Evolutionary conservation across 768 basidiomycete species (phyloP).

Genomic region (Pulveroboletus sp.): DNA sequence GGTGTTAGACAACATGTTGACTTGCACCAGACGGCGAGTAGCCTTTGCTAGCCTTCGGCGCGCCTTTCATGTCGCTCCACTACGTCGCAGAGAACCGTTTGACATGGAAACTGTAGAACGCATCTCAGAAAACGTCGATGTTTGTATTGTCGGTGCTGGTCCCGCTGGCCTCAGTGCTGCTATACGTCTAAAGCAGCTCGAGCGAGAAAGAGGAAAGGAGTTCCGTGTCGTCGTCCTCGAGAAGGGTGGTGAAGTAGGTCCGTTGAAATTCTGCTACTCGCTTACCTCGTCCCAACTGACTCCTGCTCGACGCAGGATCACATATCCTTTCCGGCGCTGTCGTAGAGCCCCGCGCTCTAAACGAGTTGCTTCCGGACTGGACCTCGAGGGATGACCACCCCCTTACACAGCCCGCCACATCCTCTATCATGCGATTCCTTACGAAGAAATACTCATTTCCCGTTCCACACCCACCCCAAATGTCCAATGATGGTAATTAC

Average conservation of each 20-base stretch:
- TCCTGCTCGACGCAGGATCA: slow-evolving; percentile 50
- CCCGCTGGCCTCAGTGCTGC: slow-evolving; percentile 96
- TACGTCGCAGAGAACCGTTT: slow-evolving; percentile 33
- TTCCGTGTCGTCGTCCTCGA: slow-evolving; percentile 91
- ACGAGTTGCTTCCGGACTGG: slow-evolving; percentile 91
- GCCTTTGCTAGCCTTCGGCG: slow-evolving; percentile 4
- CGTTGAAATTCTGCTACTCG: slow-evolving; percentile 27
- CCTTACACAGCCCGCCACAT: slow-evolving; percentile 71
- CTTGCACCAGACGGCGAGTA: not conserved
- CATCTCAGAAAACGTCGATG: slow-evolving; percentile 88
- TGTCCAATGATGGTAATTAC: slow-evolving; percentile 93
- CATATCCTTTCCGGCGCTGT: slow-evolving; percentile 97
- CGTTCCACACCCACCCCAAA: slow-evolving; percentile 94
- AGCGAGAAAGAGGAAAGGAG: slow-evolving; percentile 48
- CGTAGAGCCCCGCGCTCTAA: slow-evolving; percentile 85
- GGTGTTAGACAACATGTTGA: not conserved
- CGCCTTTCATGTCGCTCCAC: slow-evolving; percentile 13
- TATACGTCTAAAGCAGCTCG: slow-evolving; percentile 87
- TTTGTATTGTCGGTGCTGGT: slow-evolving; percentile 94
- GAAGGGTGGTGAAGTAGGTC: slow-evolving; percentile 90
- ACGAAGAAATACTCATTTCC: slow-evolving; percentile 66
- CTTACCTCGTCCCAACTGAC: not conserved
- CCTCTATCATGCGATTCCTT: slow-evolving; percentile 81
- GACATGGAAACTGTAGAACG: slow-evolving; percentile 68
- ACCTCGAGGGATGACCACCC: slow-evolving; percentile 61